A percentile compares a stretch with the other conserved stretches of the same genome.
phyloP scores from a whole-genome alignment of 139 green algal genomes.

The Zygnema cylindricum region DNA sequence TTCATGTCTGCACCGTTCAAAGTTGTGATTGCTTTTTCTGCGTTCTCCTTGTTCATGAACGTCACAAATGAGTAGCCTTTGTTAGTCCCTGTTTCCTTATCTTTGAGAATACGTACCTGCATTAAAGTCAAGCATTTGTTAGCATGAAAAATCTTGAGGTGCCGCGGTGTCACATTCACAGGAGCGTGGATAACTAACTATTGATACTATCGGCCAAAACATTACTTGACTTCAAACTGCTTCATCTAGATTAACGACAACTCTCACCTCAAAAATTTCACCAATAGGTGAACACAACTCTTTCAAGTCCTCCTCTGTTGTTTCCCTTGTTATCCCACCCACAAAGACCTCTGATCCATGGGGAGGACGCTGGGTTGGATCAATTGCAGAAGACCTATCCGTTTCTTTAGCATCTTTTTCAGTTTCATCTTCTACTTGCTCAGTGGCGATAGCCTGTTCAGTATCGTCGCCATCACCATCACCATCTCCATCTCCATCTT shows the following conservation, averaged over 20 bases:
- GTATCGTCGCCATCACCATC: conserved; percentile 8
- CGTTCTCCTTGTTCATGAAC: conserved; percentile 46
- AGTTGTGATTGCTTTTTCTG: conserved; percentile 53
- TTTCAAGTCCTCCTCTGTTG: conserved; percentile 47
- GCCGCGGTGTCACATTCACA: background rate
- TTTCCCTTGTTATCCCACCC: conserved; percentile 48
- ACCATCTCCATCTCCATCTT: conserved; percentile 39
- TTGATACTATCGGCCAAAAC: background rate
- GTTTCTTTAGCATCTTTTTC: background rate
- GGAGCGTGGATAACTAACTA: too few relatives aligned
- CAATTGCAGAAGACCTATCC: background rate
- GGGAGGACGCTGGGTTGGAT: conserved; percentile 38
- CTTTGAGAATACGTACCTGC: conserved; percentile 55
- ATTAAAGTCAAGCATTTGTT: background rate
- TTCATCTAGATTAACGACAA: background rate
- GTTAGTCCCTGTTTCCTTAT: conserved; percentile 52
- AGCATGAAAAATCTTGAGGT: background rate
- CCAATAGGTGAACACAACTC: conserved; percentile 19
- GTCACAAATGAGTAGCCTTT: conserved; percentile 60
- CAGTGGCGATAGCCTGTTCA: conserved; percentile 20
- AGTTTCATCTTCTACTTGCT: conserved; percentile 21
- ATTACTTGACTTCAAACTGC: background rate
- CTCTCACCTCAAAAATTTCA: conserved; percentile 45
- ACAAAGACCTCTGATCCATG: conserved; percentile 59
- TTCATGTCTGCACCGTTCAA: conserved; percentile 45